Percentiles rank a stretch among this genome's conserved stretches.
Evolutionary conservation across 2,329 filamentous ascomycete species (phyloP).

Genomic region (Fusarium sp.): DNA sequence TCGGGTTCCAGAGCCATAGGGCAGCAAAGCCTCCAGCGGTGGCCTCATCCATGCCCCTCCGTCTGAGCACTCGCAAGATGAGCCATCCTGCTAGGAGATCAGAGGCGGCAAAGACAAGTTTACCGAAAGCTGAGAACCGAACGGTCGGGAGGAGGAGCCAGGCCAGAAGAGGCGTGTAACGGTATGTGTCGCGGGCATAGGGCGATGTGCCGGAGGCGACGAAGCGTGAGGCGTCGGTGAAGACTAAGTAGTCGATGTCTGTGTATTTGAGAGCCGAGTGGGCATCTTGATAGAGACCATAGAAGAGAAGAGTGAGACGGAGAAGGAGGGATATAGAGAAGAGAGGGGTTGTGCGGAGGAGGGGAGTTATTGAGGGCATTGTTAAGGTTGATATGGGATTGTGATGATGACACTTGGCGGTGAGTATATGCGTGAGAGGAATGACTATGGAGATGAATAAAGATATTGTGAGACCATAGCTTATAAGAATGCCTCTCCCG

Average conservation of each 20-base stretch:
- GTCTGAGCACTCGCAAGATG: constrained; percentile 63
- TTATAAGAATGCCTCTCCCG: constrained; percentile 10
- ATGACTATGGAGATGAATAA: not conserved
- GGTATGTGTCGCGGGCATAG: constrained; percentile 93
- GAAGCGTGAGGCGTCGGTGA: constrained; percentile 93
- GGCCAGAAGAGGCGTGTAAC: constrained; percentile 93
- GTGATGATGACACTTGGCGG: constrained; percentile 48
- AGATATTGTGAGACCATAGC: constrained; percentile 32
- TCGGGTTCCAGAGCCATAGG: constrained; percentile 96
- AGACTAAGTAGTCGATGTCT: constrained; percentile 98
- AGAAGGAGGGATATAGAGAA: constrained; percentile 74
- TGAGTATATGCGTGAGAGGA: constrained; percentile 31
- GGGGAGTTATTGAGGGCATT: constrained; percentile 46
- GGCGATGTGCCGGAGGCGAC: constrained; percentile 78
- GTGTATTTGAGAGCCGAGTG: constrained; percentile 96
- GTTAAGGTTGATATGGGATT: constrained; percentile 27
- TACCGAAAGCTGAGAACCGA: constrained; percentile 85
- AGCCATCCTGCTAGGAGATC: constrained; percentile 90
- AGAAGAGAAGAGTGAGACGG: constrained; percentile 81
- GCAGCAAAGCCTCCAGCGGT: constrained; percentile 82
- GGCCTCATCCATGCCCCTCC: constrained; percentile 62
- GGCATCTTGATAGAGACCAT: constrained; percentile 93
- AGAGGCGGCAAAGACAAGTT: constrained; percentile 85
- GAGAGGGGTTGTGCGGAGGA: constrained; percentile 61
- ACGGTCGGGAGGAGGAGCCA: constrained; percentile 89